Conservation (phyloP, 768 basidiomycete species). For the Lactarius indigo region DNA sequence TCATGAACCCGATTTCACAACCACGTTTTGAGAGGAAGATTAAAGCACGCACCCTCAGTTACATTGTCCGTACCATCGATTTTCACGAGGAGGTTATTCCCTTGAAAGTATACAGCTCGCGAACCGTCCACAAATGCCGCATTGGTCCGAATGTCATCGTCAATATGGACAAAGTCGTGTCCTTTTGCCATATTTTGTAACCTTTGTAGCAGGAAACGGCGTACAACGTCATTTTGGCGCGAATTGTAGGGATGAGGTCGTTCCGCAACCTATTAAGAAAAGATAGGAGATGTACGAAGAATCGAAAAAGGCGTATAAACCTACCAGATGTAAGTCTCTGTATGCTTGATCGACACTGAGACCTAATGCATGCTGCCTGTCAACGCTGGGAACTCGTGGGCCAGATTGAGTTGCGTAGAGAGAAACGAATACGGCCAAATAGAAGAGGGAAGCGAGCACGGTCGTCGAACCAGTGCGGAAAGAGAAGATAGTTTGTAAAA, state of each 20-base stretch:
- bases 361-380: slow-evolving; percentile 37
- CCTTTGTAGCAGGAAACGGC: slow-evolving; percentile 53
- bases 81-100: slow-evolving; percentile 64
- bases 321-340: slow-evolving; percentile 52
- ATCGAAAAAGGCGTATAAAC: background rate
- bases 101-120: slow-evolving; percentile 53
- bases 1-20: background rate
- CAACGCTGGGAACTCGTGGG: slow-evolving; percentile 30
- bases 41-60: slow-evolving; percentile 27
- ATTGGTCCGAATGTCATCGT: slow-evolving; percentile 49
- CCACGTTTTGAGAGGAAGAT: no score
- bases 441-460: slow-evolving; percentile 9
- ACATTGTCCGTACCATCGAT: slow-evolving; percentile 48
- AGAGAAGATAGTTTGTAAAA: slow-evolving; percentile 10
- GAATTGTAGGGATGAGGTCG: slow-evolving; percentile 78
- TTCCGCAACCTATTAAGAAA: slow-evolving; percentile 48
- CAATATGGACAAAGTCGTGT: slow-evolving; percentile 46
- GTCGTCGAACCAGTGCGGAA: slow-evolving; percentile 20
- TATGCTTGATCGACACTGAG: slow-evolving; percentile 53
- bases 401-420: slow-evolving; percentile 16
- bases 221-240: slow-evolving; percentile 69
- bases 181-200: slow-evolving; percentile 44
- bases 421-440: slow-evolving; percentile 13
- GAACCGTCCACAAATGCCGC: slow-evolving; percentile 37
- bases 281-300: background rate